Conservation (phyloP, 2,329 filamentous ascomycete species). For the Calonectria pteridis region DNA sequence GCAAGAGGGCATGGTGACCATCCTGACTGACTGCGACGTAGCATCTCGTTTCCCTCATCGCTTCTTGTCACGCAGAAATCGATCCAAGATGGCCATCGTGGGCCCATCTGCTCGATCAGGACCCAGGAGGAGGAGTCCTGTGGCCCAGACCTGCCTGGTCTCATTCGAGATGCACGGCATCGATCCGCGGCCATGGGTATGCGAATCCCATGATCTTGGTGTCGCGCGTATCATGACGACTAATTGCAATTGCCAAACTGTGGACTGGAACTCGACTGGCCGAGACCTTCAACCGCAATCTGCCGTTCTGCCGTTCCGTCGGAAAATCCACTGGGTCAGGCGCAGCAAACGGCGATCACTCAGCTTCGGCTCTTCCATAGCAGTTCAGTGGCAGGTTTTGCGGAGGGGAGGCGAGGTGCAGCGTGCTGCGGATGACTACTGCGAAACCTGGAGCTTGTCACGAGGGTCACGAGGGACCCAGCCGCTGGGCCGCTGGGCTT, state of each 20-base stretch:
- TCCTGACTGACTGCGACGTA: conserved; percentile 26
- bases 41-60: conserved; percentile 16
- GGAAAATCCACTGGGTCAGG: conserved; percentile 38
- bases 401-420: conserved; percentile 43
- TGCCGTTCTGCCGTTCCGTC: conserved; percentile 33
- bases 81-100: conserved; percentile 31
- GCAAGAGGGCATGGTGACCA: conserved; percentile 26
- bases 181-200: conserved; percentile 38
- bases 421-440: conserved; percentile 43
- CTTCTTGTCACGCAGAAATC: conserved; percentile 20
- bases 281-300: conserved; percentile 10
- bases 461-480: conserved; percentile 40
- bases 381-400: conserved; percentile 37
- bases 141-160: conserved; percentile 25
- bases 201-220: conserved; percentile 37
- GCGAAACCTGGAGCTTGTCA: conserved; percentile 41
- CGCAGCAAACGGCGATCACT: conserved; percentile 41
- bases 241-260: conserved; percentile 20
- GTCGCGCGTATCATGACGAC: conserved; percentile 31
- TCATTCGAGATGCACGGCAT: conserved; percentile 43
- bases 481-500: conserved; percentile 31
- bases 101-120: conserved; percentile 33
- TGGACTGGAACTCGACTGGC: conserved; percentile 27
- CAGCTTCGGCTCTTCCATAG: conserved; percentile 36
- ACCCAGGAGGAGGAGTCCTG: conserved; percentile 7